These are phyloP conservation scores for Zasmidium cellare DNA, from an alignment of 2,329 filamentous ascomycete genomes.

Conservation along the genomic window DNA sequence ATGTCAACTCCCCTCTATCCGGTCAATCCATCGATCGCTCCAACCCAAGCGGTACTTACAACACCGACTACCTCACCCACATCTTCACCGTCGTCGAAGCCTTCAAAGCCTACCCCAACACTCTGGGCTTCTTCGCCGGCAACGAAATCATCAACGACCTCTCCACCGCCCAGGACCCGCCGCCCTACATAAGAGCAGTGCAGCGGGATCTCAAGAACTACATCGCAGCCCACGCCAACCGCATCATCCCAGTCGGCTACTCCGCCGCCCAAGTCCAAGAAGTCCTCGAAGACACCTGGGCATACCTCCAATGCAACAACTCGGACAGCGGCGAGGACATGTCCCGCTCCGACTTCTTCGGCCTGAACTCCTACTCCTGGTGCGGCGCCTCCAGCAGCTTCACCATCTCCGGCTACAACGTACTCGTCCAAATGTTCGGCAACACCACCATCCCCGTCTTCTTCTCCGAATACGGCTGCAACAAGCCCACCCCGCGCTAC, in stretches of 20 bases:
- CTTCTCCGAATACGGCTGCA: constrained; percentile 83
- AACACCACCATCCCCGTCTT: constrained; percentile 71
- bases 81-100: constrained; percentile 65
- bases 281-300: constrained; percentile 72
- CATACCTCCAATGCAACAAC: constrained; percentile 69
- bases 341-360: constrained; percentile 72
- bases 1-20: constrained; percentile 62
- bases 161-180: constrained; percentile 50
- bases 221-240: constrained; percentile 58
- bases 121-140: constrained; percentile 65
- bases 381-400: constrained; percentile 69
- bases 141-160: constrained; percentile 69
- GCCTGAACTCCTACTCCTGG: constrained; percentile 74
- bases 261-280: constrained; percentile 73
- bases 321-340: constrained; percentile 55
- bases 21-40: constrained; percentile 58
- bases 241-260: constrained; percentile 67
- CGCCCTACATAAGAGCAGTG: constrained; percentile 61
- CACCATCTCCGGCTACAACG: constrained; percentile 62
- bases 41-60: constrained; percentile 57
- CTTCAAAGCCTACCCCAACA: constrained; percentile 67
- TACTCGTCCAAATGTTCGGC: constrained; percentile 65
- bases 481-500: constrained; percentile 66
- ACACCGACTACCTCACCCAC: constrained; percentile 55
- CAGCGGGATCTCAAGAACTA: constrained; percentile 69